Percentiles rank a stretch among this genome's conserved stretches.
phyloP scores from a whole-genome alignment of 129 eudicot species.

The Helianthus annuus region HanXRQr2.0-SUNRISE NC_035448.2:130283753-130284252 shows the following conservation, averaged over 20 bases:
- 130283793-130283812: slow-evolving; percentile 79
- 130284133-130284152: too few relatives aligned
- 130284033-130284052: slow-evolving; percentile 65
- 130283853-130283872: slow-evolving; percentile 66
- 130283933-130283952: slow-evolving; percentile 86
- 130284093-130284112: too few relatives aligned
- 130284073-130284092: too few relatives aligned
- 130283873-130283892: slow-evolving; percentile 92
- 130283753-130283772: slow-evolving; percentile 86
- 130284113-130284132: too few relatives aligned
- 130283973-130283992: slow-evolving; percentile 83
- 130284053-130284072: background rate
- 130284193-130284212: too few relatives aligned
- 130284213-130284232: too few relatives aligned
- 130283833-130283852: slow-evolving; percentile 45
- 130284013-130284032: slow-evolving; percentile 85
- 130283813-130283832: slow-evolving; percentile 53
- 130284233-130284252: too few relatives aligned
- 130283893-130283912: slow-evolving; percentile 83
- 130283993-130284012: slow-evolving; percentile 55
- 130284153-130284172: too few relatives aligned
- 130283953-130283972: slow-evolving; percentile 91
- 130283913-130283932: slow-evolving; percentile 91
- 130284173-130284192: too few relatives aligned
- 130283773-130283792: slow-evolving; percentile 74